Base-by-base conservation (phyloP, 352 stramenopile species). In the Phytophthora litchii region DNA sequence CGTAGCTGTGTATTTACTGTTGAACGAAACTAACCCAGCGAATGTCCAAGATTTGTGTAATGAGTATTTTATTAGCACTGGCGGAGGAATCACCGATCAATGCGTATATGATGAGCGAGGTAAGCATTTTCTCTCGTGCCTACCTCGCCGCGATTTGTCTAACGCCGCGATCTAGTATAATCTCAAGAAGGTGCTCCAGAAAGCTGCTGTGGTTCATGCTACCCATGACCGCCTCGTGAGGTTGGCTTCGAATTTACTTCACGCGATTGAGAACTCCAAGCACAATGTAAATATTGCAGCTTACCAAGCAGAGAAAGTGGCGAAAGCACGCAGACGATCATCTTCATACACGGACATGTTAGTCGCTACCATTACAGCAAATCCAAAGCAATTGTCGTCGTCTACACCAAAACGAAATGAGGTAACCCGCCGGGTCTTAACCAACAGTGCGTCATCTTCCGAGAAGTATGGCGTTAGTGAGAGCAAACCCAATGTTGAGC, bases 41-140 rank as follows among this genome's bases (percentile, higher is more conserved):
- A 8, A 8, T 3, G 1, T 11, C 36, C 3, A 42, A 90, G 73
- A 60, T 75, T 9, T 70, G 66, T 7, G 71, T 63, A 7, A 53
- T 86, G 46, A 69, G 51, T 20, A 72, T 89, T 43, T 62, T 91
- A n/a, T 67, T 71, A 25, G 63, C 67, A 2, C 8, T 91, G 5
- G 60, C 63, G 1, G 67, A 83, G 5, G 66, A 78, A 44, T 89
- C 79, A 0, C 48, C 67, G 11, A 42, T 87, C 12, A 78, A 85
- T 43, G 81, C 81, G 6, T 88, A 77, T 37, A 76, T 76, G 64
- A 85, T 91, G 79, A 70, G 57, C 13, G 74, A 87, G 66, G 72
- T 85, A 32, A 41, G 42, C 16, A 55, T n/a, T 25, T 14, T 31
- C 29, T 31, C 10, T 2, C 7, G 19, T 11, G 8, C n/a, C 8